Percentiles rank a stretch among this genome's conserved stretches.
These are phyloP conservation scores for Cucumis sativus DNA, from an alignment of 306 rosid genomes.

Conservation along the genomic window Cucumber_9930_V3 NC_026660.2:3175001-3175500, in stretches of 20 bases:
- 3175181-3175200: not conserved
- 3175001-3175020: constrained; percentile 76
- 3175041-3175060: not conserved
- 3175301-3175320: not conserved
- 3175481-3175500: constrained; percentile 12
- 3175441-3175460: not conserved
- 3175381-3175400: not conserved
- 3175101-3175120: not conserved
- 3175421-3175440: not conserved
- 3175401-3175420: not conserved
- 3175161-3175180: not conserved
- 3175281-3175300: constrained; percentile 10
- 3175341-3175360: not conserved
- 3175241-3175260: not conserved
- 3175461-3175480: constrained; percentile 5
- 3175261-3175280: not conserved
- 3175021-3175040: constrained; percentile 15
- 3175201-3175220: not conserved
- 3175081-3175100: not conserved
- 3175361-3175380: not conserved
- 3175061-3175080: not conserved
- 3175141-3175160: not conserved
- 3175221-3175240: not conserved
- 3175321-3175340: constrained; percentile 1
- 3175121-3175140: not conserved